Evolutionary conservation across 1,284 basidiomycete species (phyloP), one percentile per base, ranked within the genome.

Genomic region (Trametes polyzona): DNA sequence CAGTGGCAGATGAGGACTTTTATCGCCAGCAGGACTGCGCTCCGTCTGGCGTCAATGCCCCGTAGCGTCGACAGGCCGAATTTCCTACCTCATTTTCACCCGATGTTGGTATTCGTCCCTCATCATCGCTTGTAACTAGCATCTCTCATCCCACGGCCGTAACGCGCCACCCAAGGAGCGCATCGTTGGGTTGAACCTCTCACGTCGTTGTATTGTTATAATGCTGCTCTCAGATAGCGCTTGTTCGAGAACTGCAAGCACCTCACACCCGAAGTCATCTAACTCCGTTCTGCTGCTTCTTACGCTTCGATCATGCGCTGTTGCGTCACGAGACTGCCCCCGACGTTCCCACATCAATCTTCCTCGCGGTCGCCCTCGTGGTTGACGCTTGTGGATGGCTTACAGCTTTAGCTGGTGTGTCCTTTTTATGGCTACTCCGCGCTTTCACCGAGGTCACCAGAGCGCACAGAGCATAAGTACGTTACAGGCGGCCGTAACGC

Each of bases 1-100:
- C 49, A 44, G 59, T 74, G 36, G 69, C 67, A 12, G 74, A 75
- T 53, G 75, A 76, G 46, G 75, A 76, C 57, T 69, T 76, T 49
- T 71, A 62, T 52, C 58, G 52, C 33, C 59, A 63, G 55, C 56
- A 61, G 39, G 40, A 52, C 26, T n/a, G 51, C 29, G 27, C 46
- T 27, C 27, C 16, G 23, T 10, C 41, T 12, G 29, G 17, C 24
- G 32, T 42, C 47, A 35, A 48, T 33, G 6, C 14, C 40, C 21
- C 55, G 7, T 60, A 43, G 54, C 47, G 37, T n/a, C 37, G 16
- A 17, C 17, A 12, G 7, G 2, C 21, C 29, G 32, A 4, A 10
- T 33, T 23, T 23, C 9, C 32, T 24, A 37, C 39, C 36, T 19
- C 19, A 36, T 41, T 9, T 27, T 23, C 5, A 19, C 17, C 17